These are phyloP conservation scores for Brachypodium distachyon DNA, from an alignment of 202 grass and related monocot genomes.

Conservation along the genomic window DNA sequence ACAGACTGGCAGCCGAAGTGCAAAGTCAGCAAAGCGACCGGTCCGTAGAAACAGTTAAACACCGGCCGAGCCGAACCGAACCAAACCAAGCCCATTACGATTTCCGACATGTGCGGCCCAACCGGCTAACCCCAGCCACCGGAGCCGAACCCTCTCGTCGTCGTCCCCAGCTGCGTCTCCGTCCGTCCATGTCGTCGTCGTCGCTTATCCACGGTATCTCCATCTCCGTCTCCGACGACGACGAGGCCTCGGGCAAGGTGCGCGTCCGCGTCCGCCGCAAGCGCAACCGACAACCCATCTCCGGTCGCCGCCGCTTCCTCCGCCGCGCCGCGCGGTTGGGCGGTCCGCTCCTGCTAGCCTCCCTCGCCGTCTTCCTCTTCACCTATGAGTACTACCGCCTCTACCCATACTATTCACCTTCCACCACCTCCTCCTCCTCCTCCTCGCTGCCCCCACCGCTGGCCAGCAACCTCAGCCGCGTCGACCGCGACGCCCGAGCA, in stretches of 20 bases:
- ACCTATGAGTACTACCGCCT: slow-evolving; percentile 45
- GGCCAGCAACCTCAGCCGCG: slow-evolving; percentile 25
- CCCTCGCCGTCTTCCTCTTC: slow-evolving; percentile 43
- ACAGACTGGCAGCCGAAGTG: not conserved
- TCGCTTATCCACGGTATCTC: slow-evolving; percentile 68
- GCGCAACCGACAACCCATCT: slow-evolving; percentile 21
- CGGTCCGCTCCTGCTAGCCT: slow-evolving; percentile 49
- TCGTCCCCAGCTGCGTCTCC: slow-evolving; percentile 1
- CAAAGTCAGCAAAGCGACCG: not conserved
- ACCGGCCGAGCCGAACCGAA: too few species aligned
- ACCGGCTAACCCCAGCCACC: not conserved
- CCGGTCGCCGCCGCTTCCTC: slow-evolving; percentile 28
- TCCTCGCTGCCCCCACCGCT: not conserved
- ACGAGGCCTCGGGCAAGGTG: slow-evolving; percentile 49
- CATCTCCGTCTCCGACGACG: slow-evolving; percentile 81
- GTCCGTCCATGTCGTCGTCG: slow-evolving; percentile 22
- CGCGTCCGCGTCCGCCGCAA: slow-evolving; percentile 49
- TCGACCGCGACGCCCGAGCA: slow-evolving; percentile 34
- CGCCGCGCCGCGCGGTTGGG: slow-evolving; percentile 42
- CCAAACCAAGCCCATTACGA: not conserved
- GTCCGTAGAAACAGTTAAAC: not conserved
- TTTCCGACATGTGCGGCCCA: not conserved
- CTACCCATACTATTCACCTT: not conserved
- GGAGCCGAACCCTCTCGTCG: not conserved
- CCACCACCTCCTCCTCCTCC: not conserved